Evolutionary conservation across 2,329 filamentous ascomycete genomes (phyloP).

Genomic region (Stagonosporopsis rhizophila): DNA sequence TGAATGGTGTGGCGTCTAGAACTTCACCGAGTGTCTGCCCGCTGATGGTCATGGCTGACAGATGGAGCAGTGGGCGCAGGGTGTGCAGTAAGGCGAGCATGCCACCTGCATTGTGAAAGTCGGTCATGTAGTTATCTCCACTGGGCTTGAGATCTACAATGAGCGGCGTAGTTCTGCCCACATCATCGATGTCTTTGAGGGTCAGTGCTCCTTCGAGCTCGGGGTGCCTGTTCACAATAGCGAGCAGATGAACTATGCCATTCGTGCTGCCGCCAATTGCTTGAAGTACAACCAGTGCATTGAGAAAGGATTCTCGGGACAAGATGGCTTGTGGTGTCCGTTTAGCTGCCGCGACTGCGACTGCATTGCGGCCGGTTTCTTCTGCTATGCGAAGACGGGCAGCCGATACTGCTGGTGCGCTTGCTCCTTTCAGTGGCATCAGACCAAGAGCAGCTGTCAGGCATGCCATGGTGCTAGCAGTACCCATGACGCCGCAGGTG

Average conservation of each 20-base stretch:
- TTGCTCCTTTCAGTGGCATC: constrained; percentile 61
- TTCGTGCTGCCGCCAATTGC: constrained; percentile 56
- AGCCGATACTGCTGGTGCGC: constrained; percentile 62
- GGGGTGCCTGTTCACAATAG: constrained; percentile 60
- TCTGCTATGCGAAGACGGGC: constrained; percentile 61
- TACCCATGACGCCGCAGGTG: constrained; percentile 66
- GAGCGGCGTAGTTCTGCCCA: constrained; percentile 80
- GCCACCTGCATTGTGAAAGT: constrained; percentile 82
- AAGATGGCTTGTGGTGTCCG: constrained; percentile 55
- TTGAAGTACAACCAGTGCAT: constrained; percentile 54
- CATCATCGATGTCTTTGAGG: constrained; percentile 78
- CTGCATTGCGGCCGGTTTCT: constrained; percentile 60
- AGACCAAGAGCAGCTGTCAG: constrained; percentile 60
- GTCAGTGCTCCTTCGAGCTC: constrained; percentile 72
- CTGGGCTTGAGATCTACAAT: constrained; percentile 83
- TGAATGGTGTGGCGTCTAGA: constrained; percentile 73
- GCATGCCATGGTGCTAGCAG: constrained; percentile 65
- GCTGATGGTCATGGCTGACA: constrained; percentile 77
- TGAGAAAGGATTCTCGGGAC: constrained; percentile 57
- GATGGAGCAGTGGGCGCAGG: constrained; percentile 79
- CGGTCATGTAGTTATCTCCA: constrained; percentile 85
- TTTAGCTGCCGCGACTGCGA: constrained; percentile 50
- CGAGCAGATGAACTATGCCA: constrained; percentile 54
- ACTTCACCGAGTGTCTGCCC: constrained; percentile 82
- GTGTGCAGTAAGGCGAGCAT: constrained; percentile 83